phyloP scores from a whole-genome alignment of 345 rosid species.

The Streptanthus diversifolius region DNA sequence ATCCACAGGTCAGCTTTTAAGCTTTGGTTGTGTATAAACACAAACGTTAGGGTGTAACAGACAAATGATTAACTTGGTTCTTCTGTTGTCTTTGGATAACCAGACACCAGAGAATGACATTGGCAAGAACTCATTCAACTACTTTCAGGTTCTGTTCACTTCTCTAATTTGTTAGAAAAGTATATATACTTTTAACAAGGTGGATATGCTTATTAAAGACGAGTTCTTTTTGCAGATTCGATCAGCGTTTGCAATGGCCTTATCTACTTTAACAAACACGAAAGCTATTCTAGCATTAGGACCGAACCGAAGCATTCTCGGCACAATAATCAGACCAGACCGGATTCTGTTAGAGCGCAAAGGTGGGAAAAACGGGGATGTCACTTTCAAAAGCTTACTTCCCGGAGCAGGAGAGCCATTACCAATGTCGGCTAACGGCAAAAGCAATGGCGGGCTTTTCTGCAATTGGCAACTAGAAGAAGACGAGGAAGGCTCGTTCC shows the following conservation, averaged over 20 bases:
- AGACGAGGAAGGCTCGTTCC: constrained; percentile 66
- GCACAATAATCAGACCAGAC: constrained; percentile 87
- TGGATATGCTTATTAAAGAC: not conserved
- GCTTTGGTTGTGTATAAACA: constrained; percentile 5
- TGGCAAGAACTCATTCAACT: constrained; percentile 90
- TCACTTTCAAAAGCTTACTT: constrained; percentile 67
- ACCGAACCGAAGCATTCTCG: constrained; percentile 78
- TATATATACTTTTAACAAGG: not conserved
- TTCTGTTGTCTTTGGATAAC: constrained; percentile 11
- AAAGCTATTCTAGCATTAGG: constrained; percentile 56
- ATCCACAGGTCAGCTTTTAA: constrained; percentile 66
- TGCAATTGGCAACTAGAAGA: constrained; percentile 76
- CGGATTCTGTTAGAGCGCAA: constrained; percentile 62
- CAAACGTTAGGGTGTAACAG: not conserved
- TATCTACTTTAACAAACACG: constrained; percentile 62
- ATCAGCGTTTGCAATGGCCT: constrained; percentile 93
- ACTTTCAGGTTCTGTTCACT: constrained; percentile 67
- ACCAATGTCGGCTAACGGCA: constrained; percentile 35
- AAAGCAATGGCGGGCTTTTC: constrained; percentile 46
- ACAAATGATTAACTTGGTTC: constrained; percentile 3
- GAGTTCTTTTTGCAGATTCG: constrained; percentile 50
- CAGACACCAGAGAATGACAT: constrained; percentile 86
- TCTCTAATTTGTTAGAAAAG: not conserved
- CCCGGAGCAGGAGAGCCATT: constrained; percentile 89
- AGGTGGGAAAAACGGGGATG: constrained; percentile 66